A percentile compares a stretch with the other conserved stretches of the same genome.
Evolutionary conservation across 805 yeast species (phyloP).

Genomic region (Yarrowia sp.): DNA sequence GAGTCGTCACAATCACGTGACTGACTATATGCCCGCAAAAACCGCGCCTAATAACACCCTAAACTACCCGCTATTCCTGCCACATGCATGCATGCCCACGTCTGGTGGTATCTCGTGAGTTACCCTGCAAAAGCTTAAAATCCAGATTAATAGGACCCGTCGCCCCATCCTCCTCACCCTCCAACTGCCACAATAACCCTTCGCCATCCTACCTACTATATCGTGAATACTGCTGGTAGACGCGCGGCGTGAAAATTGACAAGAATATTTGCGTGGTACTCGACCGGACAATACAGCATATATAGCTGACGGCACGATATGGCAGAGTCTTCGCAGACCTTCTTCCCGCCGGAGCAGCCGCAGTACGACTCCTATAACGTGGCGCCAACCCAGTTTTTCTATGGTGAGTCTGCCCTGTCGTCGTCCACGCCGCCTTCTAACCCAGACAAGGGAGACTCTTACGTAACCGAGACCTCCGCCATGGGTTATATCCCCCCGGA

Average conservation of each 20-base stretch:
- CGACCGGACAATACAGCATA: conserved; percentile 2
- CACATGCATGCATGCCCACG: too few relatives aligned
- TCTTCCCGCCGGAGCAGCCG: not conserved
- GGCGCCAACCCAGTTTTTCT: not conserved
- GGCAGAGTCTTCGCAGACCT: not conserved
- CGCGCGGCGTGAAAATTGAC: too few relatives aligned
- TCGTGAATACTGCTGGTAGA: conserved; percentile 8
- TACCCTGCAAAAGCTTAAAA: conserved; percentile 4
- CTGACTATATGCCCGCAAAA: too few relatives aligned
- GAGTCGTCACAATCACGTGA: too few relatives aligned
- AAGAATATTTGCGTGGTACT: too few relatives aligned
- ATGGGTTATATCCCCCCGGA: not conserved
- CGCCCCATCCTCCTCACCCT: not conserved
- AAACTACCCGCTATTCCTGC: too few relatives aligned
- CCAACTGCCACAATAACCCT: not conserved
- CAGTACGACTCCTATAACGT: not conserved
- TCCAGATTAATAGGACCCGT: not conserved
- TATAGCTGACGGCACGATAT: not conserved
- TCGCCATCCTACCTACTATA: not conserved
- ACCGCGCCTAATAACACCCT: too few relatives aligned
- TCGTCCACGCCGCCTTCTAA: not conserved
- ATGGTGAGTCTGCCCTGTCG: not conserved
- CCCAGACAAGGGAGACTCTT: not conserved
- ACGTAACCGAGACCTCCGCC: not conserved
- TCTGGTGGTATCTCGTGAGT: not conserved